Base-by-base conservation (phyloP, 2,329 filamentous ascomycete species). In the Thielaviopsis cerberus region DNA sequence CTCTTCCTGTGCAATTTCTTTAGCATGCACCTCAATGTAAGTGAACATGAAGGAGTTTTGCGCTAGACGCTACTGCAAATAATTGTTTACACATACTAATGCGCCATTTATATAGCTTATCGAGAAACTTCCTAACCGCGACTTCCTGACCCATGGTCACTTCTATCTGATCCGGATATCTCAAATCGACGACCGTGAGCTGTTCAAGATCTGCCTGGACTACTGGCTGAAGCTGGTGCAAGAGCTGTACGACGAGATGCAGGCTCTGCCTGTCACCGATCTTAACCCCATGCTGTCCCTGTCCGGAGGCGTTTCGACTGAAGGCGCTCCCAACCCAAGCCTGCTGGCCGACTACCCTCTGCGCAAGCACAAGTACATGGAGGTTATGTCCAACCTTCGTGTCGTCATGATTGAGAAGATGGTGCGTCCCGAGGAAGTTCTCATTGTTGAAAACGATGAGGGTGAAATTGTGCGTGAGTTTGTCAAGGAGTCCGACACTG, bases 381-480 rank as follows among this genome's bases (percentile, higher is more conserved):
- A 96, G 68, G 86, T 98, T 22, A 75, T 98, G 54, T 91, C 91
- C 10, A 97, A 95, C 69, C 77, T 98, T 59, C 85, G 92, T 64
- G 86, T 91, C 24, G 92, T 98, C 63, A 98, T 98, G 92, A 97
- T 98, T 62, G 92, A 98, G 74, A 96, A 96, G 77, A 98, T 98
- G 92, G 92, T 98, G 30, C 82, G 90, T 51, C 92, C 92, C 0
- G 92, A 98, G 72, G 94, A 98, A 72, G 94, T 98, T 8, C 72
- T 98, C 64, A 94, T 98, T 66, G 92, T 98, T n/a, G 92, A 98
- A 72, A 98, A 98, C 69, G 92, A 98, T 62, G 92, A 98, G 71
- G 92, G 94, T 62, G 92, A 98, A 69, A 98, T 98, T 65, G 92
- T 98, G 27, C 88, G 92, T 65, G 92, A 98, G 67, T 98, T 98